phyloP scores from a whole-genome alignment of 2,329 filamentous ascomycete genomes.

The Epichloe glyceriae region DNA sequence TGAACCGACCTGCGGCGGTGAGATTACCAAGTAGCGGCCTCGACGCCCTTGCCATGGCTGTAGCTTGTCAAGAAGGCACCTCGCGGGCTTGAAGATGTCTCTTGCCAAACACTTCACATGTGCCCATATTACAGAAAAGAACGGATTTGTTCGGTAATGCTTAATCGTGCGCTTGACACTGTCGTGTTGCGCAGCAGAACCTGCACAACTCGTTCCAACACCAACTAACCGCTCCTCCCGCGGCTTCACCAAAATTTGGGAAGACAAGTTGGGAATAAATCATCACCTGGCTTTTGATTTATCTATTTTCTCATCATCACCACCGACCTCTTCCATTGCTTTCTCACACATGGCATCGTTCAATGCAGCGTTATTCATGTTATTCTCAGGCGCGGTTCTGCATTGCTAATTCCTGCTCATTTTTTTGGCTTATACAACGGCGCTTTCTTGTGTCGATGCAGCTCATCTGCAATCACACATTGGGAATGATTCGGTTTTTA shows the following conservation, averaged over 20 bases:
- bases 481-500: neutral
- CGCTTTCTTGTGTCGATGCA: neutral
- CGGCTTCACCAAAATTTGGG: neutral
- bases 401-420: neutral
- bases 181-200: neutral
- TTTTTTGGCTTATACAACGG: neutral
- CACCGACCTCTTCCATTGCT: neutral
- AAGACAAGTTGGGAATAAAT: no score
- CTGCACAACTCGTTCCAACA: conserved; percentile 1
- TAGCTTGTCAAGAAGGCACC: conserved; percentile 36
- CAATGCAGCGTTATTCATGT: neutral
- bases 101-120: no score
- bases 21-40: conserved; percentile 39
- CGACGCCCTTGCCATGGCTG: conserved; percentile 40
- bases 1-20: conserved; percentile 28
- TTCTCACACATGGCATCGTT: neutral
- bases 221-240: neutral
- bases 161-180: neutral
- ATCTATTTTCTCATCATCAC: neutral
- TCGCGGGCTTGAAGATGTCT: conserved; percentile 1
- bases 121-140: no score
- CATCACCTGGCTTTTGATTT: neutral
- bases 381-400: neutral
- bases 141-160: neutral
- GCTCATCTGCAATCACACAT: neutral